Base-by-base conservation (phyloP, 2,329 filamentous ascomycete genomes). In the Cytospora leucostoma region DNA sequence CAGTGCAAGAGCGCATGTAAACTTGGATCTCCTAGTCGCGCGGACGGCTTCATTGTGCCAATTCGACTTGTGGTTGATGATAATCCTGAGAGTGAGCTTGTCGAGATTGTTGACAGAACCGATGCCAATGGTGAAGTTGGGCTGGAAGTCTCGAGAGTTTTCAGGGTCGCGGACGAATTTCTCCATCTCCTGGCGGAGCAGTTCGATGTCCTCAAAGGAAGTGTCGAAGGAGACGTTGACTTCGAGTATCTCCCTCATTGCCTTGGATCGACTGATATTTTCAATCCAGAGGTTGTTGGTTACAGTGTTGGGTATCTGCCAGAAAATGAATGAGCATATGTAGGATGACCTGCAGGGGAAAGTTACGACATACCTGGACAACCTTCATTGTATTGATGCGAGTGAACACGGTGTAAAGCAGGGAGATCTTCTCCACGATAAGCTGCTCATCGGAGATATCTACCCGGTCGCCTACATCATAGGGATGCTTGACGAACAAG, bases 401-500 rank as follows among this genome's bases (percentile, higher is more conserved):
- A 68, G 90, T 90, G 78, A 99, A 97, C 61, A 97, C 88, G 0
- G 92, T 96, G 80, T 93, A 98, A 4, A 99, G 83, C 35, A 99
- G 84, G 2, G 93, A 97, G 70, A 98, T 98, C 74, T 93, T 91
- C 76, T 98, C 93, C 12, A 99, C 95, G 5, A 92, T 82, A 69
- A 96, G 87, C 69, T 87, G 83, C 68, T 88, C 83, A 17, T 81
- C 82, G 59, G 74, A 79, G 67, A 98, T 90, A 70, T 97, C 93
- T 51, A 98, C 91, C 33, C 95, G 89, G 74, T 99, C 95, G 66
- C 94, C 93, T 27, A 98, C 93, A 74, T 99, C 95, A 74, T 91
- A 98, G 0, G 95, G 94, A 74, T 99, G 95, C 81, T 99, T 99
- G 80, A 98, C 92, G 71, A 99, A 99, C 1, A 99, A 80, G 80